Conservation (phyloP, 2,329 filamentous ascomycete species). For the Arthrinium phaeospermum region DNA sequence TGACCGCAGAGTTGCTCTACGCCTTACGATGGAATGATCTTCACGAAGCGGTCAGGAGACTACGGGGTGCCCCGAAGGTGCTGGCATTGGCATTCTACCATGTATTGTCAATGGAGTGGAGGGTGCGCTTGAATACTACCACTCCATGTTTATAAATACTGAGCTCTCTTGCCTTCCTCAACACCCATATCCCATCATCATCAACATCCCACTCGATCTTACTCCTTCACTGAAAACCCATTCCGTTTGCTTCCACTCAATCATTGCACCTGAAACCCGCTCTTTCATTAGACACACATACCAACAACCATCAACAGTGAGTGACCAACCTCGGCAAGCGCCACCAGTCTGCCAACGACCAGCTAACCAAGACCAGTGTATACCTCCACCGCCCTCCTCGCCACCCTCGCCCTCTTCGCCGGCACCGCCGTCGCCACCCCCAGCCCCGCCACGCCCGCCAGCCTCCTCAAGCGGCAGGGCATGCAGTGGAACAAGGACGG, state of each 20-base stretch:
- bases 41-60: too few relatives aligned
- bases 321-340: background rate
- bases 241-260: too few relatives aligned
- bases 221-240: background rate
- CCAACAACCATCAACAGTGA: background rate
- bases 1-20: too few relatives aligned
- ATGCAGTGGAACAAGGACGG: background rate
- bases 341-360: background rate
- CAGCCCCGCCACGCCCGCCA: background rate
- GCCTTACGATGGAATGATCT: too few relatives aligned
- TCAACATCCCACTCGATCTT: background rate
- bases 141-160: background rate
- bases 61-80: too few relatives aligned
- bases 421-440: background rate
- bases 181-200: background rate
- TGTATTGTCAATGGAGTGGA: too few relatives aligned
- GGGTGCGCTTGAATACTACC: background rate
- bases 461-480: background rate
- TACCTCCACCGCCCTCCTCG: background rate
- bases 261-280: too few relatives aligned
- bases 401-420: background rate
- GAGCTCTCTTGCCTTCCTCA: background rate
- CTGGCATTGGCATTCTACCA: too few relatives aligned
- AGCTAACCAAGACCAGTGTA: background rate
- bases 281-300: background rate